Evolutionary conservation across 2,329 filamentous ascomycete genomes (phyloP).

Genomic region (Stemphylium vesicarium): DNA sequence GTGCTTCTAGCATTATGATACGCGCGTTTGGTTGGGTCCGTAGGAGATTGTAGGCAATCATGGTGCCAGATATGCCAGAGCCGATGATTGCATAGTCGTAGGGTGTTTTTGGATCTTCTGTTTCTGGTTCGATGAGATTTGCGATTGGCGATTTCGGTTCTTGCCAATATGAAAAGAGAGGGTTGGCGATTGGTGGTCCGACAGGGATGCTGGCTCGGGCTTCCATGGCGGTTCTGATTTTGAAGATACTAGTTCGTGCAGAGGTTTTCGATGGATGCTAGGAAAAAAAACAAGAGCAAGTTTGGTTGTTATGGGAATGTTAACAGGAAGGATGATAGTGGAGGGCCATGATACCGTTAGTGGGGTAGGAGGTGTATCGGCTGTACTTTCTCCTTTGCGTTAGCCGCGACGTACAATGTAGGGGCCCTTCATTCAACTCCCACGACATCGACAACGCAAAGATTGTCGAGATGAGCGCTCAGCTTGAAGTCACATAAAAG

Average conservation of each 20-base stretch:
- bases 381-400: conserved; percentile 13
- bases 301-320: background rate
- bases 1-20: conserved; percentile 51
- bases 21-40: conserved; percentile 12
- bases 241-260: no score
- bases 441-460: background rate
- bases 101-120: conserved; percentile 21
- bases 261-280: no score
- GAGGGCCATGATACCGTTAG: background rate
- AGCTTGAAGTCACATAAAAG: background rate
- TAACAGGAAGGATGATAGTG: background rate
- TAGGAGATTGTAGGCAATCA: conserved; percentile 48
- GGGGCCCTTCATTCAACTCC: background rate
- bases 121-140: conserved; percentile 38
- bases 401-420: background rate
- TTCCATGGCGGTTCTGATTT: conserved; percentile 30
- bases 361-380: conserved; percentile 6
- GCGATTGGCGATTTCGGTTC: conserved; percentile 47
- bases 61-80: conserved; percentile 50
- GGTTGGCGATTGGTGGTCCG: conserved; percentile 38
- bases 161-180: conserved; percentile 53
- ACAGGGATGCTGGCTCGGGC: conserved; percentile 38
- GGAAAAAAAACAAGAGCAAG: no score
- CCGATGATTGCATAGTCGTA: conserved; percentile 50
- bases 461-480: no score